A percentile compares a stretch with the other conserved stretches of the same genome.
phyloP scores from a whole-genome alignment of 140 eudicot species.

The Artemisia princeps region DNA sequence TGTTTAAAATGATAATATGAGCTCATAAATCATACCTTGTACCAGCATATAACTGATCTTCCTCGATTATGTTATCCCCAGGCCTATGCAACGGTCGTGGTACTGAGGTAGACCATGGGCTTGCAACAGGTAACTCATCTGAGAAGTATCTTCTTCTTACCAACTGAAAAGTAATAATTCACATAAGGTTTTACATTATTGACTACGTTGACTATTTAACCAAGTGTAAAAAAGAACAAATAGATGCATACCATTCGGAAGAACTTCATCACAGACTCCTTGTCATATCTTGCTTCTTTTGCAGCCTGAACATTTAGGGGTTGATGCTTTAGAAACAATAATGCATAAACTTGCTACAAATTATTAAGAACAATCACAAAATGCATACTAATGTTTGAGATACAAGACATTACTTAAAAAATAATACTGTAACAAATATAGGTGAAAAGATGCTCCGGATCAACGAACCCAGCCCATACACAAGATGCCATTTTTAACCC shows the following conservation, averaged over 20 bases:
- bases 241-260: conserved; percentile 60
- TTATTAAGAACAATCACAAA: neutral
- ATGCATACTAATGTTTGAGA: neutral
- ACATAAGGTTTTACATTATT: conserved; percentile 9
- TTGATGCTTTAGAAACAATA: neutral
- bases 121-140: conserved; percentile 68
- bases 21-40: conserved; percentile 48
- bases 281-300: conserved; percentile 86
- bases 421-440: neutral
- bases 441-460: neutral
- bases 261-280: conserved; percentile 90
- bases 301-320: conserved; percentile 60
- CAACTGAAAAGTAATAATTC: conserved; percentile 39
- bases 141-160: conserved; percentile 95
- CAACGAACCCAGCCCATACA: neutral
- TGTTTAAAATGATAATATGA: neutral
- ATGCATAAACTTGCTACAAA: neutral
- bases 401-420: too few species aligned
- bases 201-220: conserved; percentile 9
- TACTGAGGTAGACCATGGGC: conserved; percentile 64
- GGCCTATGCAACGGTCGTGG: conserved; percentile 44
- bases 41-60: conserved; percentile 48
- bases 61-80: conserved; percentile 53
- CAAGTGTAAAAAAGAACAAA: neutral
- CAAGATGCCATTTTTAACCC: neutral